Conservation (phyloP, 495 filamentous ascomycete species). For the Xylaria sp. region DNA sequence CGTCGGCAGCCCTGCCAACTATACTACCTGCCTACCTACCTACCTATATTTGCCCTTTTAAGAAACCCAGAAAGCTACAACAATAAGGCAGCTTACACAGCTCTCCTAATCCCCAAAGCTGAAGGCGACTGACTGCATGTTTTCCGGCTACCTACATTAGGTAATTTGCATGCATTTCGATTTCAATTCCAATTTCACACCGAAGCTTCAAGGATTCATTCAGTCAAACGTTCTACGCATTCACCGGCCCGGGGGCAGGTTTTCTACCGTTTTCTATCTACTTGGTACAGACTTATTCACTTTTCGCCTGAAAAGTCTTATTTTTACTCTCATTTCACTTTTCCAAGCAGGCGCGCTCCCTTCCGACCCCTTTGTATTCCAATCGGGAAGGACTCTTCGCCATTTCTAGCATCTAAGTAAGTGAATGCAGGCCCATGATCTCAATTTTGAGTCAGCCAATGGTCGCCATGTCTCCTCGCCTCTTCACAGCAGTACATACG, state of each 20-base stretch:
- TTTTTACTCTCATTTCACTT: not conserved
- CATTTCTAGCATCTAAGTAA: constrained; percentile 15
- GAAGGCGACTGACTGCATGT: constrained; percentile 8
- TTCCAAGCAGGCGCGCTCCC: constrained; percentile 3
- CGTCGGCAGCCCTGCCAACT: not conserved
- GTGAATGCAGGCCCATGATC: constrained; percentile 20
- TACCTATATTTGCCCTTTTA: not conserved
- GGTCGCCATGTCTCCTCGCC: constrained; percentile 10
- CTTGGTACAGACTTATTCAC: not conserved
- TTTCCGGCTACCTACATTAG: constrained; percentile 9
- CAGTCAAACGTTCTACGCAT: not conserved
- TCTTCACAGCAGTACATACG: constrained; percentile 15
- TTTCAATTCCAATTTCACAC: no score
- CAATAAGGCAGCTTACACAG: not conserved
- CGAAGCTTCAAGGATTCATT: not conserved
- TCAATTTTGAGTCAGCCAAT: constrained; percentile 6
- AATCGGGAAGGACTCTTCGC: not conserved
- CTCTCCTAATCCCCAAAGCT: not conserved
- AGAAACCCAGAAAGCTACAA: not conserved
- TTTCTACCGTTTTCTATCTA: not conserved
- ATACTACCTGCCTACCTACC: no score
- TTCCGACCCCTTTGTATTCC: constrained; percentile 1
- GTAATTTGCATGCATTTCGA: not conserved
- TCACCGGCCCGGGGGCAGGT: not conserved
- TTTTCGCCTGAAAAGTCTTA: not conserved